phyloP scores from a whole-genome alignment of 306 rosid species.

The Begonia fuchsioides region DNA sequence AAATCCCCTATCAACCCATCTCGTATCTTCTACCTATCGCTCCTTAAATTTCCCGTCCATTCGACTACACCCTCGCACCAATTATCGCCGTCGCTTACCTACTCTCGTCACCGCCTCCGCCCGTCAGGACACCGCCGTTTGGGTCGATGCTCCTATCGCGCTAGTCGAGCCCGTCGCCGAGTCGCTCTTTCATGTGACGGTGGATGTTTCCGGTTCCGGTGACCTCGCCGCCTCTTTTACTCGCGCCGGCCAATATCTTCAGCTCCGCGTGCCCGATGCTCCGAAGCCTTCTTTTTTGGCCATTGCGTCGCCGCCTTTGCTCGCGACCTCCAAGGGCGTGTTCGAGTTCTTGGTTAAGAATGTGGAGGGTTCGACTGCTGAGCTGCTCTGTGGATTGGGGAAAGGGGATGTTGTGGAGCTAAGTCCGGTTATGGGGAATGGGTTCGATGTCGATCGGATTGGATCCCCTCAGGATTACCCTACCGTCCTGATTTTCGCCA shows the following conservation, averaged over 20 bases:
- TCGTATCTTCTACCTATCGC: slow-evolving; percentile 76
- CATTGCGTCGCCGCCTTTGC: slow-evolving; percentile 79
- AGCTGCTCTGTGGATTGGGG: slow-evolving; percentile 62
- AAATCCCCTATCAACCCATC: slow-evolving; percentile 51
- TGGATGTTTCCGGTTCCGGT: slow-evolving; percentile 68
- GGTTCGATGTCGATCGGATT: slow-evolving; percentile 51
- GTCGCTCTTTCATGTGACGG: slow-evolving; percentile 65
- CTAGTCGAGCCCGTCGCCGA: slow-evolving; percentile 60
- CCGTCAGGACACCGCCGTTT: slow-evolving; percentile 62
- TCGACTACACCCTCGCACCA: slow-evolving; percentile 10
- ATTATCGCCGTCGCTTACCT: slow-evolving; percentile 20
- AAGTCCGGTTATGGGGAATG: slow-evolving; percentile 64
- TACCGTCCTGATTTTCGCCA: slow-evolving; percentile 61
- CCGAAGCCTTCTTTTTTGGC: slow-evolving; percentile 71
- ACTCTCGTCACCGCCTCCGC: slow-evolving; percentile 40
- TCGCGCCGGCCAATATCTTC: slow-evolving; percentile 82
- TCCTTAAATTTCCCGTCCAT: slow-evolving; percentile 25
- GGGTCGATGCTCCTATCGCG: slow-evolving; percentile 71
- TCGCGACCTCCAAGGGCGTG: slow-evolving; percentile 32
- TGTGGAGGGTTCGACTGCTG: slow-evolving; percentile 76
- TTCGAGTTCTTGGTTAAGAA: slow-evolving; percentile 81
- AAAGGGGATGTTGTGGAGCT: slow-evolving; percentile 82
- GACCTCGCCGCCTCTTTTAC: slow-evolving; percentile 62
- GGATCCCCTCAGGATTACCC: slow-evolving; percentile 52
- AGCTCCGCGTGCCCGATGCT: slow-evolving; percentile 44